Evolutionary conservation across 1,284 basidiomycete genomes (phyloP).

Genomic region (Earliella scabrosa): DNA sequence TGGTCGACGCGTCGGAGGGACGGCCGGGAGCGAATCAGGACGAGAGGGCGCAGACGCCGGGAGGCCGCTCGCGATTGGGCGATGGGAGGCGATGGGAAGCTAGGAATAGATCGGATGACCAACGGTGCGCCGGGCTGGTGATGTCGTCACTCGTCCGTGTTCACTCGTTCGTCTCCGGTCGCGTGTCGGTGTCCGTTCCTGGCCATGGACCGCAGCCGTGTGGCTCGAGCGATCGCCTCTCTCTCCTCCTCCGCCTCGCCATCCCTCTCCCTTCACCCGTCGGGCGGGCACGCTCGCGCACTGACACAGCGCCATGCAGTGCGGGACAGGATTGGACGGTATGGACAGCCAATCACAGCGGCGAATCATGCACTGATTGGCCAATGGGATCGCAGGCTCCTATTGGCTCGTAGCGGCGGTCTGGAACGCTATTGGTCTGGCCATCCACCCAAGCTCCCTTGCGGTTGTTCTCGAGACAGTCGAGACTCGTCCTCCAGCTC

Average conservation of each 20-base stretch:
- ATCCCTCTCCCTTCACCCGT: not conserved
- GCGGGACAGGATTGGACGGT: constrained; percentile 1
- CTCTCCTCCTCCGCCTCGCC: constrained; percentile 1
- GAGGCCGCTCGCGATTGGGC: constrained; percentile 3
- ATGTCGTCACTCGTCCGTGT: constrained; percentile 15
- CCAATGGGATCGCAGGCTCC: constrained; percentile 18
- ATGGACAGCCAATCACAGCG: constrained; percentile 12
- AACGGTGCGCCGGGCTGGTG: not conserved
- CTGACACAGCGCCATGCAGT: not conserved
- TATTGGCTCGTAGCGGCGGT: constrained; percentile 30
- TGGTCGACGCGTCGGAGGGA: constrained; percentile 5
- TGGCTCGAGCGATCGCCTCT: not conserved
- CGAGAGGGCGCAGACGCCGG: constrained; percentile 7
- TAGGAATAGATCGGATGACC: not conserved
- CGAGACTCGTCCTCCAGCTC: constrained; percentile 31
- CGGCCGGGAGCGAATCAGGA: constrained; percentile 18
- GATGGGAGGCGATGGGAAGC: not conserved
- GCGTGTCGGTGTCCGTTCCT: constrained; percentile 6
- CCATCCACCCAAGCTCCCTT: constrained; percentile 28
- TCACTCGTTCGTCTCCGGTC: constrained; percentile 3
- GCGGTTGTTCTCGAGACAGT: constrained; percentile 31
- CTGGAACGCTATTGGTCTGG: constrained; percentile 37
- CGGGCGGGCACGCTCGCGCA: not conserved
- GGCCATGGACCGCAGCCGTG: not conserved
- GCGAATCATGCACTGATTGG: constrained; percentile 27